A percentile compares a stretch with the other conserved stretches of the same genome.
Conservation (phyloP, 2,329 filamentous ascomycete species). For the Purpureocillium lavendulum region DNA sequence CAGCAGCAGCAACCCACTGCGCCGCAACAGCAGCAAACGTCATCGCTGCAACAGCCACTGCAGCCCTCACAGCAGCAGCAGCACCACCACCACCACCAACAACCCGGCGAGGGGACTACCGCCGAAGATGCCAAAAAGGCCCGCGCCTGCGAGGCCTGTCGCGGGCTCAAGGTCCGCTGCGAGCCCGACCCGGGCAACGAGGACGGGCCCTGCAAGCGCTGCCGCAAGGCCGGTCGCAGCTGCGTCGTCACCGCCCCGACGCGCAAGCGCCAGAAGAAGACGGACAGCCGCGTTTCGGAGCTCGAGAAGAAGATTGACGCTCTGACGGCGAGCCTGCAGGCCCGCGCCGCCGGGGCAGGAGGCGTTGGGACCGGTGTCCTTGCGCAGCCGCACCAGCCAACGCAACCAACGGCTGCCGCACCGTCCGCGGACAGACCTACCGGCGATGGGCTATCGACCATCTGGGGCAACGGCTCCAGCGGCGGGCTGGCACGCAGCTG, state of each 20-base stretch:
- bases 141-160: constrained; percentile 68
- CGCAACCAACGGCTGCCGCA: too few relatives aligned
- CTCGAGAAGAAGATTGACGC: constrained; percentile 90
- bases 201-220: constrained; percentile 63
- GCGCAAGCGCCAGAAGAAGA: constrained; percentile 83
- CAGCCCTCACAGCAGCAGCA: neutral
- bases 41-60: neutral
- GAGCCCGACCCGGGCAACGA: constrained; percentile 60
- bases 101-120: constrained; percentile 10
- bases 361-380: neutral
- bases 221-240: constrained; percentile 67
- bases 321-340: constrained; percentile 69
- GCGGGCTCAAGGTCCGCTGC: constrained; percentile 74
- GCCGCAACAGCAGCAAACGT: constrained; percentile 6
- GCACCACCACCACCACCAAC: too few relatives aligned
- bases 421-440: neutral
- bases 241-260: constrained; percentile 70
- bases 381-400: too few relatives aligned
- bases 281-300: constrained; percentile 80
- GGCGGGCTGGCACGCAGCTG: too few relatives aligned
- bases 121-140: constrained; percentile 52
- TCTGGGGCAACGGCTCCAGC: neutral
- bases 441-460: neutral
- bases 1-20: constrained; percentile 7
- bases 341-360: constrained; percentile 22